Conservation (phyloP, 768 basidiomycete genomes). For the Boletus fagicola region DNA sequence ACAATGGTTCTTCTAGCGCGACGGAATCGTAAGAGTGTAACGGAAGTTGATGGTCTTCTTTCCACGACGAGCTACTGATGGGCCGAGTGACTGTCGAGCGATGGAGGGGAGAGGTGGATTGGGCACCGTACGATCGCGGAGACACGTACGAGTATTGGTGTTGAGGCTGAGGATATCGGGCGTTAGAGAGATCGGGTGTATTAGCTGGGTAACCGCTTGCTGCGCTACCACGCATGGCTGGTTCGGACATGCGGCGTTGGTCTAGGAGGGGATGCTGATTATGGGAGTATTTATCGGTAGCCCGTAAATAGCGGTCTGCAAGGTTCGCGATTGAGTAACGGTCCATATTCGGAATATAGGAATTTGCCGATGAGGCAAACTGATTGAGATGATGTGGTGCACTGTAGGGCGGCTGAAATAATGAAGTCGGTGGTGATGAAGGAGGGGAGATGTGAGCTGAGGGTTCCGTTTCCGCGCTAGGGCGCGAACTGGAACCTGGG, state of each 20-base stretch:
- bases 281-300: conserved; percentile 35
- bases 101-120: conserved; percentile 44
- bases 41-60: conserved; percentile 32
- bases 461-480: neutral
- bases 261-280: conserved; percentile 43
- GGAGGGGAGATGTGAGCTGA: conserved; percentile 36
- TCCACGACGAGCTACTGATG: conserved; percentile 36
- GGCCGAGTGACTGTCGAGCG: conserved; percentile 46
- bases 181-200: conserved; percentile 31
- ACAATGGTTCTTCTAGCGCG: conserved; percentile 48
- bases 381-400: conserved; percentile 46
- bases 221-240: conserved; percentile 46
- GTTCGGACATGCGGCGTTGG: conserved; percentile 71
- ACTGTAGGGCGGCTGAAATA: conserved; percentile 41
- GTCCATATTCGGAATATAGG: conserved; percentile 42
- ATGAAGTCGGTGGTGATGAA: conserved; percentile 42
- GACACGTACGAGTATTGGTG: conserved; percentile 37
- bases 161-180: conserved; percentile 43
- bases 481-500: neutral
- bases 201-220: conserved; percentile 38
- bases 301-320: conserved; percentile 43
- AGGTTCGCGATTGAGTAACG: conserved; percentile 37
- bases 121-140: conserved; percentile 37
- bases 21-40: conserved; percentile 34
- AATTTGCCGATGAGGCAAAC: conserved; percentile 42